Conservation (phyloP, 2,329 filamentous ascomycete genomes). For the Colletotrichum sp. region DNA sequence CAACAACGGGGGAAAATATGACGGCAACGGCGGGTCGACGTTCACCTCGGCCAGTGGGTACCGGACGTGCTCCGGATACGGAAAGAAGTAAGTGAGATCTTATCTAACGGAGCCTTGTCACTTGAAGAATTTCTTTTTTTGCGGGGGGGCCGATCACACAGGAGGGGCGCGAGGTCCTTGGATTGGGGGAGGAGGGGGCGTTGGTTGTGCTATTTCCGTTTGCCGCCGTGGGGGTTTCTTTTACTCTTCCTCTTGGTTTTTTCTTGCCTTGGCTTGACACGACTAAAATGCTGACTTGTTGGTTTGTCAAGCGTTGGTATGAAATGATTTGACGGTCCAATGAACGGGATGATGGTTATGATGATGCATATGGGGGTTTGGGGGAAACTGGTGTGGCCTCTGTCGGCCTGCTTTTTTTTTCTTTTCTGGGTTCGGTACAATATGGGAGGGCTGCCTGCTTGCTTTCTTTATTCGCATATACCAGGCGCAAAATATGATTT, state of each 20-base stretch:
- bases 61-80: conserved; percentile 16
- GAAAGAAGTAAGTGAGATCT: conserved; percentile 9
- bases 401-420: neutral
- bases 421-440: neutral
- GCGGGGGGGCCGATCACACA: neutral
- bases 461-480: neutral
- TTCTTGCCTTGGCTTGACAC: neutral
- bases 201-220: neutral
- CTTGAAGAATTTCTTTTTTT: neutral
- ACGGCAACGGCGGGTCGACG: conserved; percentile 59
- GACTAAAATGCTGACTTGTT: neutral
- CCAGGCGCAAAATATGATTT: neutral
- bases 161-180: neutral
- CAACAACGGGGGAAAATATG: conserved; percentile 70
- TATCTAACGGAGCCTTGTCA: neutral
- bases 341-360: neutral
- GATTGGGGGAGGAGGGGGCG: neutral
- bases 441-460: neutral
- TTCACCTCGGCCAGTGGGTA: conserved; percentile 66
- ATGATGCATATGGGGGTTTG: neutral
- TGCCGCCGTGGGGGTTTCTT: neutral
- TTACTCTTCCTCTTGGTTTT: neutral
- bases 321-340: neutral
- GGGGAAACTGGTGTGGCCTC: neutral
- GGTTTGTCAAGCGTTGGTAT: neutral